Percentiles rank a stretch among this genome's conserved stretches.
Conservation (phyloP, 352 stramenopile species). For the Pythium phragmiticola region DNA sequence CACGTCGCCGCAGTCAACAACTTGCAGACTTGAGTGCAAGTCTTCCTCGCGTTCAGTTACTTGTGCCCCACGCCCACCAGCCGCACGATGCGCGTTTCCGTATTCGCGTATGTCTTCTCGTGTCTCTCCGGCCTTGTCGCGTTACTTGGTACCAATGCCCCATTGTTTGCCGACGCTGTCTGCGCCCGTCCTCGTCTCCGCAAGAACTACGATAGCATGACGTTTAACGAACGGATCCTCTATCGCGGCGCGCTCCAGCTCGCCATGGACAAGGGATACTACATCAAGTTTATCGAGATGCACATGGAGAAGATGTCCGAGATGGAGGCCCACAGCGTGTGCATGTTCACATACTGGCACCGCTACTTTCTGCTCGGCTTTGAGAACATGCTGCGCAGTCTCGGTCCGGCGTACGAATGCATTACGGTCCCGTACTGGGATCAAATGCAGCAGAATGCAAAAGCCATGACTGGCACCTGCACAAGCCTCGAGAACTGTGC, state of each 20-base stretch:
- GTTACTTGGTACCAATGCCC: neutral
- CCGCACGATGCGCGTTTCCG: neutral
- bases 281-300: slow-evolving; percentile 54
- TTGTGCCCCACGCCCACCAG: no score
- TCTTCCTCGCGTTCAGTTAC: neutral
- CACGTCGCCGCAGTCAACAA: slow-evolving; percentile 14
- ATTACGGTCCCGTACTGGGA: slow-evolving; percentile 71
- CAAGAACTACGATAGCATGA: slow-evolving; percentile 26
- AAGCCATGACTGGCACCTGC: slow-evolving; percentile 27
- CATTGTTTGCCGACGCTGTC: slow-evolving; percentile 10
- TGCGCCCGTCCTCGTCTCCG: slow-evolving; percentile 18
- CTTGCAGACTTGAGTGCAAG: slow-evolving; percentile 13
- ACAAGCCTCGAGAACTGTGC: slow-evolving; percentile 36
- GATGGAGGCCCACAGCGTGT: slow-evolving; percentile 47
- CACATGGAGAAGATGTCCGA: slow-evolving; percentile 48
- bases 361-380: slow-evolving; percentile 59
- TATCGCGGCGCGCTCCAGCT: slow-evolving; percentile 20
- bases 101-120: slow-evolving; percentile 2
- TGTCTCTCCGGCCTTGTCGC: slow-evolving; percentile 11
- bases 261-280: slow-evolving; percentile 25
- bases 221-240: slow-evolving; percentile 9
- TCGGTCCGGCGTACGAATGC: slow-evolving; percentile 39
- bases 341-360: slow-evolving; percentile 80
- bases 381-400: slow-evolving; percentile 71
- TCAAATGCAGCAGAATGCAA: slow-evolving; percentile 34